These are phyloP conservation scores for Calonectria montana DNA, from an alignment of 2,329 filamentous ascomycete genomes.

Conservation along the genomic window DNA sequence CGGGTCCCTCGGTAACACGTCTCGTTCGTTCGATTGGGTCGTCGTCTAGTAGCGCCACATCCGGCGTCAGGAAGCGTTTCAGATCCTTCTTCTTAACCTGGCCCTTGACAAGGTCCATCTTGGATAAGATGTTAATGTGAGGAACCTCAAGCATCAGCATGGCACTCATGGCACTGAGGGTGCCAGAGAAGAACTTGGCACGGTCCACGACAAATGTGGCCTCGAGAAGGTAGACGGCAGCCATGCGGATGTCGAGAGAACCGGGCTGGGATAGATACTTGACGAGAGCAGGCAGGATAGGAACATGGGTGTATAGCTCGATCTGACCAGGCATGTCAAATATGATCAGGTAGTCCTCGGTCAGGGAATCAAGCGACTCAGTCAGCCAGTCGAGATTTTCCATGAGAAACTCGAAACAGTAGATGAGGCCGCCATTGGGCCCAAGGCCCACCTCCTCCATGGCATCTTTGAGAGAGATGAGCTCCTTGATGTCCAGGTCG, in stretches of 20 bases:
- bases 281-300: conserved; percentile 86
- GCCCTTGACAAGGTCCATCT: conserved; percentile 96
- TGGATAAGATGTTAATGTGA: conserved; percentile 95
- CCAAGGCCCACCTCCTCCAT: conserved; percentile 95
- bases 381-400: conserved; percentile 94
- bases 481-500: conserved; percentile 94
- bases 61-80: conserved; percentile 90
- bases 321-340: conserved; percentile 99
- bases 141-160: conserved; percentile 99
- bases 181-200: conserved; percentile 97
- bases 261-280: conserved; percentile 83
- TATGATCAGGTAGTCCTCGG: conserved; percentile 96
- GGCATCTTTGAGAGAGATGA: conserved; percentile 93
- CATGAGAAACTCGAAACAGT: conserved; percentile 96
- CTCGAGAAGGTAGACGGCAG: conserved; percentile 94
- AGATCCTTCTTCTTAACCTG: conserved; percentile 89
- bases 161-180: conserved; percentile 95
- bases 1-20: conserved; percentile 52
- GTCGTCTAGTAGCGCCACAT: conserved; percentile 84
- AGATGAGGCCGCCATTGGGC: conserved; percentile 92
- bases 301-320: conserved; percentile 97
- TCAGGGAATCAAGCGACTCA: conserved; percentile 84
- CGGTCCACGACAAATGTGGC: conserved; percentile 95
- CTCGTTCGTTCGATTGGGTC: conserved; percentile 68
- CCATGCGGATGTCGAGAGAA: conserved; percentile 88